These are phyloP conservation scores for Metarhizium album DNA, from an alignment of 2,329 filamentous ascomycete species.

Conservation along the genomic window DNA sequence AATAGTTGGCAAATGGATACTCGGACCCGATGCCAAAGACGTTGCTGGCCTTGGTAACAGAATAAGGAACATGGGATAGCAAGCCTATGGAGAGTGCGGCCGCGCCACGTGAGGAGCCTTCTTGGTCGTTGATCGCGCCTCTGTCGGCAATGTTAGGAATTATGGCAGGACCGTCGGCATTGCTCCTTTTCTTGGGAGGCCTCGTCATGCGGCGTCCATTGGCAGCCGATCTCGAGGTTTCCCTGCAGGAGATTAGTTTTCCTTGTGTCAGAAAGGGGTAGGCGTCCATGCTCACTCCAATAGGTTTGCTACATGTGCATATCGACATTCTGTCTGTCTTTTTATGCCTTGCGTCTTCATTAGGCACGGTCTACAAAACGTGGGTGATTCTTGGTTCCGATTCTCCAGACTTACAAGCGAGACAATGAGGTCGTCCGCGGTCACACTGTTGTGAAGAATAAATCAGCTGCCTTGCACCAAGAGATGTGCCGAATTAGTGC, in stretches of 20 bases:
- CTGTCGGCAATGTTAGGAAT: slow-evolving; percentile 48
- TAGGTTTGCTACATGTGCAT: slow-evolving; percentile 66
- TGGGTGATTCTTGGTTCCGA: background rate
- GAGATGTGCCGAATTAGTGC: background rate
- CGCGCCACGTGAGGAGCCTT: slow-evolving; percentile 35
- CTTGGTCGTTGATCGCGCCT: slow-evolving; percentile 34
- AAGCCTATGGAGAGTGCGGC: slow-evolving; percentile 48
- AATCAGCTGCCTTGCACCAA: background rate
- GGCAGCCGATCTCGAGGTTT: slow-evolving; percentile 43
- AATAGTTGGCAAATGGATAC: slow-evolving; percentile 75
- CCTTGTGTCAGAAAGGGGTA: background rate
- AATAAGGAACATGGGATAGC: slow-evolving; percentile 63
- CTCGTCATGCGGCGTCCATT: slow-evolving; percentile 47
- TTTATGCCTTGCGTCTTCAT: slow-evolving; percentile 51
- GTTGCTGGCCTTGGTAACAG: slow-evolving; percentile 58
- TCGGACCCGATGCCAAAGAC: slow-evolving; percentile 73
- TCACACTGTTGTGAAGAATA: slow-evolving; percentile 51
- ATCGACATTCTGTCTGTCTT: slow-evolving; percentile 63
- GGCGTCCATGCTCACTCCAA: slow-evolving; percentile 49
- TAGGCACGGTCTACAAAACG: slow-evolving; percentile 8
- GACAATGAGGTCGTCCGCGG: slow-evolving; percentile 57
- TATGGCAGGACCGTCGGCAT: slow-evolving; percentile 24
- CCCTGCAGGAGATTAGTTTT: slow-evolving; percentile 27
- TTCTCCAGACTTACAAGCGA: slow-evolving; percentile 42
- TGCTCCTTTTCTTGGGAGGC: slow-evolving; percentile 42